phyloP scores from a whole-genome alignment of 2,329 filamentous ascomycete genomes.

The Metarhizium sp. region DNA sequence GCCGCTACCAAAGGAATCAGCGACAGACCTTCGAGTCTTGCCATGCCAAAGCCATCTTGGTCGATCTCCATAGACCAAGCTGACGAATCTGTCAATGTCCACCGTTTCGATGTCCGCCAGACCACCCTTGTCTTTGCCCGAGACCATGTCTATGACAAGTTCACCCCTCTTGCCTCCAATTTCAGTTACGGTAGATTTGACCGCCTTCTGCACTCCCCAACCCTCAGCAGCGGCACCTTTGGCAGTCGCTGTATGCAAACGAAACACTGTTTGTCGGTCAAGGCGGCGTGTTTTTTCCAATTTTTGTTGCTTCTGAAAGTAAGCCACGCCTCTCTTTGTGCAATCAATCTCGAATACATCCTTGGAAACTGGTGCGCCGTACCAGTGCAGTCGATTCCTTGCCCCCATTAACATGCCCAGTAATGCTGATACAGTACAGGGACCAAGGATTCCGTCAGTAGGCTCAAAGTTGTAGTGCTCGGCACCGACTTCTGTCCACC shows the following conservation, averaged over 20 bases:
- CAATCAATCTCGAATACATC: slow-evolving; percentile 81
- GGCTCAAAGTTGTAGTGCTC: slow-evolving; percentile 92
- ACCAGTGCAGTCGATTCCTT: slow-evolving; percentile 78
- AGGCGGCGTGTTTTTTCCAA: slow-evolving; percentile 68
- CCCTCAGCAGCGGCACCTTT: slow-evolving; percentile 84
- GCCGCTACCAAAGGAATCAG: slow-evolving; percentile 34
- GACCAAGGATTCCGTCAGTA: slow-evolving; percentile 83
- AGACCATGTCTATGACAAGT: slow-evolving; percentile 91
- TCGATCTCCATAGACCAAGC: slow-evolving; percentile 68
- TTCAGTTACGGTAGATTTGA: slow-evolving; percentile 92
- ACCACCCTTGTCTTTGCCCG: slow-evolving; percentile 74
- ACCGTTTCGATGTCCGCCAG: slow-evolving; percentile 89
- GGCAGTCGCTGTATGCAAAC: slow-evolving; percentile 72
- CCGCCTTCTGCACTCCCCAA: slow-evolving; percentile 86
- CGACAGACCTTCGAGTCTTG: slow-evolving; percentile 61
- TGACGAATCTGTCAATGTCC: slow-evolving; percentile 76
- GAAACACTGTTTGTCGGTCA: slow-evolving; percentile 74
- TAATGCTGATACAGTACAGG: slow-evolving; percentile 81
- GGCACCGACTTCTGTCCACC: slow-evolving; percentile 90
- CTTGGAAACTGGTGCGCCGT: slow-evolving; percentile 75
- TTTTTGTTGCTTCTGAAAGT: slow-evolving; percentile 86
- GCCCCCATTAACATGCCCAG: slow-evolving; percentile 84
- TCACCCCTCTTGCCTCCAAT: slow-evolving; percentile 90
- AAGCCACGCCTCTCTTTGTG: slow-evolving; percentile 74
- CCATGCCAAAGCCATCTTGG: slow-evolving; percentile 94